Evolutionary conservation across 352 stramenopile genomes (phyloP).

Genomic region (Pythium folliculosum): DNA sequence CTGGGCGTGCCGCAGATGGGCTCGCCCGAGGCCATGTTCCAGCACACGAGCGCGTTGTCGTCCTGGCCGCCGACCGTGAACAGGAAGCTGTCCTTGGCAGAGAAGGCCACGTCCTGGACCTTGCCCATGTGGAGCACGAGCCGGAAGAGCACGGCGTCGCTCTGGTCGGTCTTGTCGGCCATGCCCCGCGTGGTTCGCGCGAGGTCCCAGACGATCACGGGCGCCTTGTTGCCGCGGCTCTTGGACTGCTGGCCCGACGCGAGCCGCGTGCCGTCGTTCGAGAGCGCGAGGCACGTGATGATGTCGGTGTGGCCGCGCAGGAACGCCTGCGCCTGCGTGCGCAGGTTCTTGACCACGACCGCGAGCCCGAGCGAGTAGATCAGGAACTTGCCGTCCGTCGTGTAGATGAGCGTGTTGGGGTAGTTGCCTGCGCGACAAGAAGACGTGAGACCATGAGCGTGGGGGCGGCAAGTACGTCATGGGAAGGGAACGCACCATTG

Average conservation of each 20-base stretch:
- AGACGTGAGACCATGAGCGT: neutral
- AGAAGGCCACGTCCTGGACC: conserved; percentile 94
- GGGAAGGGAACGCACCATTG: conserved; percentile 49
- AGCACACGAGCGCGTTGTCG: conserved; percentile 97
- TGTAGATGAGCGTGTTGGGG: conserved; percentile 77
- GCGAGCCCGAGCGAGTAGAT: conserved; percentile 87
- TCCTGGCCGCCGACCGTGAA: conserved; percentile 94
- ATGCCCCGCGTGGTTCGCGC: conserved; percentile 75
- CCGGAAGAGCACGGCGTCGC: conserved; percentile 84
- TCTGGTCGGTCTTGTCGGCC: conserved; percentile 60
- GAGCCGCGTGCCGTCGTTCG: conserved; percentile 87
- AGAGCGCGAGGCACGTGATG: conserved; percentile 92
- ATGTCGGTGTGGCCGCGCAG: conserved; percentile 92
- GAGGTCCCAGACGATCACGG: conserved; percentile 96
- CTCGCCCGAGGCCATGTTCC: conserved; percentile 89
- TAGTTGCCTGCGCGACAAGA: conserved; percentile 31
- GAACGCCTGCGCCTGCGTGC: conserved; percentile 82
- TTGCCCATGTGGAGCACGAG: conserved; percentile 95
- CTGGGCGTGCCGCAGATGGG: conserved; percentile 93
- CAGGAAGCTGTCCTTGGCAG: conserved; percentile 83
- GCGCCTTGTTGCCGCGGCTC: conserved; percentile 93
- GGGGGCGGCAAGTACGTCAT: conserved; percentile 1
- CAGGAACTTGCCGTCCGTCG: conserved; percentile 75
- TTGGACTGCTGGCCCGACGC: conserved; percentile 92
- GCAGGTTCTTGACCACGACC: conserved; percentile 83